phyloP scores from a whole-genome alignment of 345 rosid species.

The Brassica incana region DNA sequence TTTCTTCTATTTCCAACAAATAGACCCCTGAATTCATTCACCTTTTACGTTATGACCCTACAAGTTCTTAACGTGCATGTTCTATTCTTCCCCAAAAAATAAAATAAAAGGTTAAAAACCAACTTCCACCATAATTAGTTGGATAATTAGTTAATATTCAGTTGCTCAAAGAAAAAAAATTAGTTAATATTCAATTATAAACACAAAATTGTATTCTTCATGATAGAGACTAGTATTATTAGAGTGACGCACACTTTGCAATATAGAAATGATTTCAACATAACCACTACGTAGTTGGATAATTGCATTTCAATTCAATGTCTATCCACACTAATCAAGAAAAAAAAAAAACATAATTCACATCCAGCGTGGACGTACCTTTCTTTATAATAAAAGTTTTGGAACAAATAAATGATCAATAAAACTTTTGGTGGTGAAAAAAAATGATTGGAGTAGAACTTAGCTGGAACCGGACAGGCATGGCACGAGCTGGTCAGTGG shows the following conservation, averaged over 20 bases:
- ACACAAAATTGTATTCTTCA: slow-evolving; percentile 15
- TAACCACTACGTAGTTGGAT: slow-evolving; percentile 31
- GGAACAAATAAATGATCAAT: not conserved
- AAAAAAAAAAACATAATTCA: not conserved
- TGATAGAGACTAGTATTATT: slow-evolving; percentile 30
- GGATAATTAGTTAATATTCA: not conserved
- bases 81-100: too few species aligned
- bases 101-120: not conserved
- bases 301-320: slow-evolving; percentile 14
- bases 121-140: slow-evolving; percentile 32
- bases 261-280: slow-evolving; percentile 18
- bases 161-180: not conserved
- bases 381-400: not conserved
- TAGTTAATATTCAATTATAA: slow-evolving; percentile 3
- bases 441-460: slow-evolving; percentile 13
- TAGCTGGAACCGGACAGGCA: slow-evolving; percentile 13
- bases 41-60: not conserved
- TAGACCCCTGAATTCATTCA: slow-evolving; percentile 24
- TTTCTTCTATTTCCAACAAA: slow-evolving; percentile 10
- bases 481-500: not conserved
- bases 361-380: not conserved
- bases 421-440: not conserved
- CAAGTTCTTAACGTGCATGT: not conserved
- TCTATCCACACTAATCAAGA: slow-evolving; percentile 11
- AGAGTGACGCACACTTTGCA: slow-evolving; percentile 17